Evolutionary conservation across 495 filamentous ascomycete genomes (phyloP).

Genomic region (Parathielavia appendiculata): DNA sequence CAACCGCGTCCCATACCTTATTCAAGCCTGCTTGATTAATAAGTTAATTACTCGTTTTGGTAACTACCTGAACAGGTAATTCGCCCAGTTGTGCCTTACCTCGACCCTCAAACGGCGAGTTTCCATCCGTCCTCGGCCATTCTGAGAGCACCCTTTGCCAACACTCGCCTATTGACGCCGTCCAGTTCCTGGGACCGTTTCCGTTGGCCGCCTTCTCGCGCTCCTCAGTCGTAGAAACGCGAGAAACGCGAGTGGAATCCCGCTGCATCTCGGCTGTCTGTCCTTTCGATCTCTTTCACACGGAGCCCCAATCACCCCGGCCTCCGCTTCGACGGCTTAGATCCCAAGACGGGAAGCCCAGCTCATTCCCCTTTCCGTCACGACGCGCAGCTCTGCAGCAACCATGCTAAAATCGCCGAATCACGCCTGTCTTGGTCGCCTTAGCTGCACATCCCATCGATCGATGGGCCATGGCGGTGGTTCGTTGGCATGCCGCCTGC

Average conservation of each 20-base stretch:
- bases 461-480: no score
- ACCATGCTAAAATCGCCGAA: background rate
- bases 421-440: no score
- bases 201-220: background rate
- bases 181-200: background rate
- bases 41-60: no score
- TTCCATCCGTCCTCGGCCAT: background rate
- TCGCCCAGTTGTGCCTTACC: no score
- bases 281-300: background rate
- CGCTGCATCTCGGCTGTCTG: background rate
- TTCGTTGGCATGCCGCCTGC: no score
- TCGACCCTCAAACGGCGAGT: background rate
- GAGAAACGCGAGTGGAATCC: background rate
- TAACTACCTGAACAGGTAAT: no score
- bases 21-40: no score
- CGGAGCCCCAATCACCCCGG: conserved; percentile 2
- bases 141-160: background rate
- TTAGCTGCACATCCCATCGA: no score
- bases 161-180: background rate
- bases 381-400: background rate
- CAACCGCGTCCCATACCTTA: no score
- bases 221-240: background rate
- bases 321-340: background rate
- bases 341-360: background rate
- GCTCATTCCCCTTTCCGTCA: background rate